These are phyloP conservation scores for Haplosporangium gracile DNA, from an alignment of 192 early-diverging fungal species.

Conservation along the genomic window DNA sequence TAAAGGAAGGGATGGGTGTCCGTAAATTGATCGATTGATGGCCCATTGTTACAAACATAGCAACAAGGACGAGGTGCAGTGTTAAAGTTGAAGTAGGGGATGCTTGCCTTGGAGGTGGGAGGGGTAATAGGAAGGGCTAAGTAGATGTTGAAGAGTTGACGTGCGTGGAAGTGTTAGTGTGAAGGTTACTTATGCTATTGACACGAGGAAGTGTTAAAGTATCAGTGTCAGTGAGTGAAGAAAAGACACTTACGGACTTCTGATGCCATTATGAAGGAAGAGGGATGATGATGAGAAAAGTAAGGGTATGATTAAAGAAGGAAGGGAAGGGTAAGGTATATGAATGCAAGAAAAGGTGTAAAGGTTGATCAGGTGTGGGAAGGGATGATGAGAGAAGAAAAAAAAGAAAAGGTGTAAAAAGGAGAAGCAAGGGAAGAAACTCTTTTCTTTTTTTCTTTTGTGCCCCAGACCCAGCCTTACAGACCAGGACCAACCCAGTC, in stretches of 20 bases:
- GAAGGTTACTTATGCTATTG: not conserved
- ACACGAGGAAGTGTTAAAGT: not conserved
- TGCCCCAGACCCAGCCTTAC: not conserved
- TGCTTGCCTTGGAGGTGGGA: constrained; percentile 45
- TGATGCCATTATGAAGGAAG: constrained; percentile 28
- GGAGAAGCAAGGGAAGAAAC: not conserved
- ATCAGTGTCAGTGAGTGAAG: not conserved
- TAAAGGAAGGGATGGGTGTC: not conserved
- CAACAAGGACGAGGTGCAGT: not conserved
- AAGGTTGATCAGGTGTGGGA: constrained; percentile 19
- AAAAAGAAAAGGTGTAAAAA: not conserved
- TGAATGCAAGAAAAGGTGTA: not conserved
- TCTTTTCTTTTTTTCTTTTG: not conserved
- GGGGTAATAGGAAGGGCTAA: constrained; percentile 39
- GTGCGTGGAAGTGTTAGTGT: not conserved
- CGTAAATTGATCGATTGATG: not conserved
- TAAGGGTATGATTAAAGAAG: not conserved
- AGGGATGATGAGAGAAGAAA: constrained; percentile 19
- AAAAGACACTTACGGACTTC: constrained; percentile 34
- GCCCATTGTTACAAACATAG: no score
- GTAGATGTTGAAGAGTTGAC: not conserved
- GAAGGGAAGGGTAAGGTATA: not conserved
- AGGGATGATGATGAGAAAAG: constrained; percentile 13
- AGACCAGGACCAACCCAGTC: not conserved
- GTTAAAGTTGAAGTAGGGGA: not conserved